Base-by-base conservation (phyloP, 345 rosid species). In the Bruguiera gymnorhiza region DNA sequence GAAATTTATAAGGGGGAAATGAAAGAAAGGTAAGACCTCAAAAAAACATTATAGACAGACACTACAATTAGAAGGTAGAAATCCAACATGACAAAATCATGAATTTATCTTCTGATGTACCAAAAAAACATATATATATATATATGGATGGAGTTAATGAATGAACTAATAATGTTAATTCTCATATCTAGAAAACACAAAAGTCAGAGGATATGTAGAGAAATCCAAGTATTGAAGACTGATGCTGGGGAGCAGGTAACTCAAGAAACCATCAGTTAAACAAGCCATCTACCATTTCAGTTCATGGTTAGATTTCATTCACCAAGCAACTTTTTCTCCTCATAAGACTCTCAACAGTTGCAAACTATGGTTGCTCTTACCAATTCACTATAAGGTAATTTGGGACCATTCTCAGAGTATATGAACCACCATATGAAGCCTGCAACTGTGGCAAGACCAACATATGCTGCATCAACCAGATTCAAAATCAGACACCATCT, bases 371-470 rank as follows among this genome's bases (percentile, higher is more conserved):
- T 23, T 61, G 21, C 73, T n/a, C 88, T 80, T 75, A 95, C 99
- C 91, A 95, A 79, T 76, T 95, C 99, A 76, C 81, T 75, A 69
- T 90, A 92, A 32, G 91, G 87, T 80, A 95, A 86, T 76, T 81
- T 88, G 53, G 99, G 99, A 73, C 98, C 99, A 54, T 76, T 80
- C 61, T 87, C 94, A 24, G 96, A 83, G 82, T 95, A 92, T 60
- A 87, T 73, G 74, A 86, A 95, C 99, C 99, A 95, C 99, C 99
- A 95, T 70, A 95, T 77, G 70, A 95, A 95, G 75, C 99, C 99
- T 32, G 91, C 97, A 80, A 95, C 97, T 34, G 99, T 95, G 62
- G 99, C 99, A 75, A 95, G 88, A 68, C 99, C 99, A 52, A 95
- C 99, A 84, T 95, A 95, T 77, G 91, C 98, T 95, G 89, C 86